phyloP scores from a whole-genome alignment of 1,139 yeast species.

The Pichia sp. region DNA sequence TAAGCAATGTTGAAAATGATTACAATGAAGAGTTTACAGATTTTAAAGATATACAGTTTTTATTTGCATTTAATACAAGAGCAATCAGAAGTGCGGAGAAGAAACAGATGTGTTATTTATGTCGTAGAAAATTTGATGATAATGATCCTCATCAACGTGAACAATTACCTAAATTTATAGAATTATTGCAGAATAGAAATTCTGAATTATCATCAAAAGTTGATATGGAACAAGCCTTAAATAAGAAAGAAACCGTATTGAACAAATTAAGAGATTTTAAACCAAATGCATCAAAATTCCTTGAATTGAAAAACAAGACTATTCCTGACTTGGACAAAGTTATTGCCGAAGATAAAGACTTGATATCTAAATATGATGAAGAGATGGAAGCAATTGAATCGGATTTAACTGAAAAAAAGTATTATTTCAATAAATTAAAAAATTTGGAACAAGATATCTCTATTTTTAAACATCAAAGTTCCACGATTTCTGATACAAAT shows the following conservation, averaged over 20 bases:
- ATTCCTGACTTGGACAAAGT: conserved; percentile 2
- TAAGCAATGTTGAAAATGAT: conserved; percentile 56
- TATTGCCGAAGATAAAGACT: background rate
- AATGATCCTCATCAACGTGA: conserved; percentile 8
- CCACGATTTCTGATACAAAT: conserved; percentile 10
- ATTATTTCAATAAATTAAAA: conserved; percentile 4
- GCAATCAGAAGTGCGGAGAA: conserved; percentile 58
- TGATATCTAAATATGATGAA: background rate
- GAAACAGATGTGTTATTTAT: conserved; percentile 55
- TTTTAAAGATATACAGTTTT: conserved; percentile 57
- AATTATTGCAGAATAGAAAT: conserved; percentile 19
- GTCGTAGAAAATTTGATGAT: conserved; percentile 54
- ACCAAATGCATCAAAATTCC: conserved; percentile 16
- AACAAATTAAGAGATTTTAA: conserved; percentile 22
- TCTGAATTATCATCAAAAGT: conserved; percentile 21
- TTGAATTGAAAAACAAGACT: background rate
- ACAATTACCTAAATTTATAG: conserved; percentile 18
- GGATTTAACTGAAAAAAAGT: background rate
- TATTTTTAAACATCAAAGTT: background rate
- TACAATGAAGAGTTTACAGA: conserved; percentile 55
- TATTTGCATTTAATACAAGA: conserved; percentile 55
- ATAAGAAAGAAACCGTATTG: conserved; percentile 22
- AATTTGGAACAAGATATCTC: conserved; percentile 10
- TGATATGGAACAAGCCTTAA: conserved; percentile 17
- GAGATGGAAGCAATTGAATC: conserved; percentile 1